phyloP scores from a whole-genome alignment of 192 early-diverging fungal species.

The Dissophora globulifera region DNA sequence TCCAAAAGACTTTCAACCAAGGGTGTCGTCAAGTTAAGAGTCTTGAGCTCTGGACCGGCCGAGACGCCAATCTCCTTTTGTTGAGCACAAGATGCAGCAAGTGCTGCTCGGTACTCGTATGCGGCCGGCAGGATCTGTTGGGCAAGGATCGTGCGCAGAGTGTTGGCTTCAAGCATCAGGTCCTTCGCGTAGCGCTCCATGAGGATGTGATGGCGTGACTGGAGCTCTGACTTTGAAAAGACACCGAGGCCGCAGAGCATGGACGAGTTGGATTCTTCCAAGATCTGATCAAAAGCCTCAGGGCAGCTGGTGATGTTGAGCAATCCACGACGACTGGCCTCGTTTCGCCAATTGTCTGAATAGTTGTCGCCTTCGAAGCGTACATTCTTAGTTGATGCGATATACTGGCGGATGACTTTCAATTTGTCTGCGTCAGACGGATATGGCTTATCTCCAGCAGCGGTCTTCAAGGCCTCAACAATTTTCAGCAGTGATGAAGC shows the following conservation, averaged over 20 bases:
- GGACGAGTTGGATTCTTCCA: slow-evolving; percentile 72
- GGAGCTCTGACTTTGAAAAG: slow-evolving; percentile 86
- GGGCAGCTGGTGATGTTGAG: slow-evolving; percentile 94
- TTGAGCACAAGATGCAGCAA: slow-evolving; percentile 80
- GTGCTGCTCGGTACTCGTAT: slow-evolving; percentile 85
- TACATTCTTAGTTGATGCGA: slow-evolving; percentile 82
- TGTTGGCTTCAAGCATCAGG: slow-evolving; percentile 90
- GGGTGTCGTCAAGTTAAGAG: slow-evolving; percentile 72
- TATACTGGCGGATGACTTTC: slow-evolving; percentile 85
- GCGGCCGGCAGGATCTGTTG: slow-evolving; percentile 92
- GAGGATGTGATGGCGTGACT: slow-evolving; percentile 95
- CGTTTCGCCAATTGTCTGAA: slow-evolving; percentile 91
- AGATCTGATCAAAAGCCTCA: slow-evolving; percentile 88
- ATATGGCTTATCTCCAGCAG: slow-evolving; percentile 83
- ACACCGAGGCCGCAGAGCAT: slow-evolving; percentile 87
- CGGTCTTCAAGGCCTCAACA: slow-evolving; percentile 76
- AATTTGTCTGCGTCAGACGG: slow-evolving; percentile 90
- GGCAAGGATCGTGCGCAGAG: slow-evolving; percentile 81
- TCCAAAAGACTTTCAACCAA: slow-evolving; percentile 68
- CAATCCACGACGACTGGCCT: slow-evolving; percentile 93
- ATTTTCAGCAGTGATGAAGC: slow-evolving; percentile 82
- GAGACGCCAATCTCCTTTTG: slow-evolving; percentile 80
- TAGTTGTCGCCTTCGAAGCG: slow-evolving; percentile 99
- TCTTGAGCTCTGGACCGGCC: slow-evolving; percentile 74
- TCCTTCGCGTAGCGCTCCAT: slow-evolving; percentile 98